Evolutionary conservation across 2,329 filamentous ascomycete genomes (phyloP).

Genomic region (Tolypocladium guangdongense): DNA sequence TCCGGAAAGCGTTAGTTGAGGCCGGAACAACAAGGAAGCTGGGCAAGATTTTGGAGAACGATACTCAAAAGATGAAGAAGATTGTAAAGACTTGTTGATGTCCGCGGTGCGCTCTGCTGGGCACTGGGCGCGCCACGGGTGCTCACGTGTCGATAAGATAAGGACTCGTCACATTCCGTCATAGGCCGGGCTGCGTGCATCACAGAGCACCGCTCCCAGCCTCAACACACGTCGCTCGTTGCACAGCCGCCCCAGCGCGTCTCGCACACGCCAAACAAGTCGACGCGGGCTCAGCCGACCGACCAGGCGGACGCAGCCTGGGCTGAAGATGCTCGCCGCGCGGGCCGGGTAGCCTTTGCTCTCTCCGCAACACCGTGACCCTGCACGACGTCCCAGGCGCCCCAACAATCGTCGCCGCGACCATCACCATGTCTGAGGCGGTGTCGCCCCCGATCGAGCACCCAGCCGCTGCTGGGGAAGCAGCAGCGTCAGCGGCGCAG

Average conservation of each 20-base stretch:
- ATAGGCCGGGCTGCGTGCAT: not conserved
- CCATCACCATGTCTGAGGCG: not conserved
- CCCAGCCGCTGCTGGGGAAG: not conserved
- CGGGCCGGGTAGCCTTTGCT: not conserved
- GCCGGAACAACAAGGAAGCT: too few species aligned
- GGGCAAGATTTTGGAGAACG: too few species aligned
- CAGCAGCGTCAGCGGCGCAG: not conserved
- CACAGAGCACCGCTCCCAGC: not conserved
- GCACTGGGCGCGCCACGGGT: too few species aligned
- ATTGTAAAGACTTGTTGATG: too few species aligned
- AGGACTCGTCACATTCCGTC: not conserved
- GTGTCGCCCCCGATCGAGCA: not conserved
- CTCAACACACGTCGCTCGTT: not conserved
- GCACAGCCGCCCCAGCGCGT: not conserved
- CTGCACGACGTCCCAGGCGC: not conserved
- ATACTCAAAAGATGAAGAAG: too few species aligned
- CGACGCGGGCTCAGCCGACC: not conserved
- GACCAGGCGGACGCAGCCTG: not conserved
- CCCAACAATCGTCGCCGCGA: not conserved
- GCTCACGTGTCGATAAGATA: not conserved
- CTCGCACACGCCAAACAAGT: not conserved
- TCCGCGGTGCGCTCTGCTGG: too few species aligned
- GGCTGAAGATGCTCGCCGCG: not conserved
- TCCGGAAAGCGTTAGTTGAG: too few species aligned
- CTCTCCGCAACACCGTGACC: not conserved